Evolutionary conservation across 441 rosid species (phyloP).

Genomic region (Raphanus hybrid): DNA sequence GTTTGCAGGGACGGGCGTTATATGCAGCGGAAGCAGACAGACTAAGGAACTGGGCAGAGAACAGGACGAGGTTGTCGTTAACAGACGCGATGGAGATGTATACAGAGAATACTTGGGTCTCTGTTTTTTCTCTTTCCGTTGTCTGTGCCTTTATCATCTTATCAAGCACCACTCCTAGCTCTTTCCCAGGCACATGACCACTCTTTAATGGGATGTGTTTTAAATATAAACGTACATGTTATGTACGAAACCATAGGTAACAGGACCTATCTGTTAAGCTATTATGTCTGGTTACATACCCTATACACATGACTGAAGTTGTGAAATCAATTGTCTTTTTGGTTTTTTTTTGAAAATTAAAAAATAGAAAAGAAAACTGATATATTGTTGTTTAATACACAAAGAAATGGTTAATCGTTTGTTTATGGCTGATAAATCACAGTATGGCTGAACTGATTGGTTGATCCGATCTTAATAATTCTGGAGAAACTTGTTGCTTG

Average conservation of each 20-base stretch:
- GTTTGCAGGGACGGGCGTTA: conserved; percentile 79
- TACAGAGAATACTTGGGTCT: conserved; percentile 91
- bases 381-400: background rate
- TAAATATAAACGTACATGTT: background rate
- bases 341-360: too few relatives aligned
- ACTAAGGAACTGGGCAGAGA: conserved; percentile 90
- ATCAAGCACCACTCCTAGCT: conserved; percentile 64
- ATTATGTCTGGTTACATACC: background rate
- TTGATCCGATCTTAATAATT: background rate
- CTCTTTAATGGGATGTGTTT: background rate
- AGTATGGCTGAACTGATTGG: background rate
- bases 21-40: conserved; percentile 93
- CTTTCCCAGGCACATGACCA: conserved; percentile 62
- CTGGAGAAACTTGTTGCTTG: background rate
- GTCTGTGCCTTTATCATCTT: conserved; percentile 90
- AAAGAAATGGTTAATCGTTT: background rate
- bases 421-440: background rate
- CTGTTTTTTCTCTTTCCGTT: conserved; percentile 87
- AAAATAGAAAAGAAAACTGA: too few relatives aligned
- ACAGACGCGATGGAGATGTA: conserved; percentile 97
- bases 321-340: background rate
- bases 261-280: background rate
- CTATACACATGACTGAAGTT: background rate
- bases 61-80: conserved; percentile 76
- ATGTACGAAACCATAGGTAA: conserved; percentile 16